Conservation (phyloP, 2,329 filamentous ascomycete species). For the Incumbomyces lentus region DNA sequence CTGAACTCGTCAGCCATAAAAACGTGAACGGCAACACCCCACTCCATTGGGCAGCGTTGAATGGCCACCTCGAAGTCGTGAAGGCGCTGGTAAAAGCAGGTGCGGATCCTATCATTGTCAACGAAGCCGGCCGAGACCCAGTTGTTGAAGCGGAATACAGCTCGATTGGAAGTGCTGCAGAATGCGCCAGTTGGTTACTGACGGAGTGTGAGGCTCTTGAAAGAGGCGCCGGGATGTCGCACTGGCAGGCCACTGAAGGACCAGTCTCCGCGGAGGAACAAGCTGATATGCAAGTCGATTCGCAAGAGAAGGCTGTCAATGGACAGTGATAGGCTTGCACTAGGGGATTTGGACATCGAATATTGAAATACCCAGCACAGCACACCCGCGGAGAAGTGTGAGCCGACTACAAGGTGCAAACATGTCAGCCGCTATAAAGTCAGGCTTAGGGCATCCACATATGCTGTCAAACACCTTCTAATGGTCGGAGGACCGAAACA, state of each 20-base stretch:
- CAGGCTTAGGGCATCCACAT: no score
- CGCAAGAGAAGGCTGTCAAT: not conserved
- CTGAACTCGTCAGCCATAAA: slow-evolving; percentile 36
- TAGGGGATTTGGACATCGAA: no score
- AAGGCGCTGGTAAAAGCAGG: slow-evolving; percentile 66
- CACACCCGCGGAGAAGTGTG: no score
- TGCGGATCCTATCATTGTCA: slow-evolving; percentile 67
- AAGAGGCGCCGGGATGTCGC: slow-evolving; percentile 9
- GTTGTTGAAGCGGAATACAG: slow-evolving; percentile 60
- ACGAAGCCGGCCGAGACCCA: slow-evolving; percentile 73
- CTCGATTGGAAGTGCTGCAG: slow-evolving; percentile 12
- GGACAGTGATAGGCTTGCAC: not conserved
- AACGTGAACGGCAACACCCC: slow-evolving; percentile 84
- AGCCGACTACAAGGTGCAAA: no score
- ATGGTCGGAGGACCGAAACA: no score
- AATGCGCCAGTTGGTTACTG: slow-evolving; percentile 22
- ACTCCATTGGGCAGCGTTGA: slow-evolving; percentile 86
- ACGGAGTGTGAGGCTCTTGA: slow-evolving; percentile 19
- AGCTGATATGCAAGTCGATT: not conserved
- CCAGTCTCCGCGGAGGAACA: not conserved
- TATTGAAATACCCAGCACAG: no score
- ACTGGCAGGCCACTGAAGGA: not conserved
- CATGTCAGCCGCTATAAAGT: no score
- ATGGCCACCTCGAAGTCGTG: slow-evolving; percentile 73
- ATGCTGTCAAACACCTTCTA: no score